Conservation (phyloP, 176 grass and related monocot genomes). For the Oryza meyeriana region DNA sequence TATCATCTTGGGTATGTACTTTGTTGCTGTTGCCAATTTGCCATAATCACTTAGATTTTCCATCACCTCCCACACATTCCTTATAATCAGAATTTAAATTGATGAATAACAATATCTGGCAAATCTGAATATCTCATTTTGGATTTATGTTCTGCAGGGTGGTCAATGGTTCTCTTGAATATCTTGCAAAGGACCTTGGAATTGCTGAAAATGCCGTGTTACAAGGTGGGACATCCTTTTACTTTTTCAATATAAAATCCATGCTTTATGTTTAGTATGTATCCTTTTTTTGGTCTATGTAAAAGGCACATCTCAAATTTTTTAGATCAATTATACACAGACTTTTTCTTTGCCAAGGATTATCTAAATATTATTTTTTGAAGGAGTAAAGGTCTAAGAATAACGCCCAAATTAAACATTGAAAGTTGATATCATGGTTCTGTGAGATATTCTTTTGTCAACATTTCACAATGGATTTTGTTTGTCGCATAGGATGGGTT, state of each 20-base stretch:
- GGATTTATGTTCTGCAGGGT: slow-evolving; percentile 53
- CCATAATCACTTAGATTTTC: neutral
- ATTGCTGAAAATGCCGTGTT: slow-evolving; percentile 83
- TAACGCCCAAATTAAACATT: neutral
- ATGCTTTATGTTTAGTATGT: neutral
- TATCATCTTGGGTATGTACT: slow-evolving; percentile 90
- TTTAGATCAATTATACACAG: neutral
- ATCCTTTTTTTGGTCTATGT: neutral
- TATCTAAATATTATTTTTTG: neutral
- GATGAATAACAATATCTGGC: neutral
- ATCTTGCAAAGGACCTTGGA: slow-evolving; percentile 83
- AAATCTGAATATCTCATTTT: slow-evolving; percentile 12
- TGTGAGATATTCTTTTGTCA: neutral
- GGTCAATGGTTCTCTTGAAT: slow-evolving; percentile 90
- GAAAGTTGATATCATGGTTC: neutral
- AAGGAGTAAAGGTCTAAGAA: neutral
- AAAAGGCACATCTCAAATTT: slow-evolving; percentile 8
- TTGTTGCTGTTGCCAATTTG: neutral
- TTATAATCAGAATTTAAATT: neutral
- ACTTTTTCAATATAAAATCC: neutral
- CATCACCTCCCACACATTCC: neutral
- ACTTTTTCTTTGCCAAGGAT: neutral
- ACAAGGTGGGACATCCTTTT: slow-evolving; percentile 53
- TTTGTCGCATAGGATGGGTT: slow-evolving; percentile 70
- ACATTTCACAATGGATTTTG: slow-evolving; percentile 21